Evolutionary conservation across 768 basidiomycete genomes (phyloP).

Genomic region (Kwoniella europaea): DNA sequence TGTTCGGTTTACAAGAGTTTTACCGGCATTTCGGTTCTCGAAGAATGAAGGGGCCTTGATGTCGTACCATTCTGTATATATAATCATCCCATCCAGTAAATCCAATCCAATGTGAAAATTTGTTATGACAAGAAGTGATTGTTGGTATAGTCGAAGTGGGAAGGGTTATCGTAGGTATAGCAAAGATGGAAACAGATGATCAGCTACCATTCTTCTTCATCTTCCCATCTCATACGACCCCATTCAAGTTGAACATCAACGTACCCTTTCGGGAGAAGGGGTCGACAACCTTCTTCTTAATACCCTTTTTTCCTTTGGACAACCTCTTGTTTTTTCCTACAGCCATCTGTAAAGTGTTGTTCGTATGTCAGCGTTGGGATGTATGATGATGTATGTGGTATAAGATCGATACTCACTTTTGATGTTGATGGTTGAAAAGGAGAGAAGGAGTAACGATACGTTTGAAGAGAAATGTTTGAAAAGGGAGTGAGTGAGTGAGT

Average conservation of each 20-base stretch:
- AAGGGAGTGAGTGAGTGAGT: constrained; percentile 5
- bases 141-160: background rate
- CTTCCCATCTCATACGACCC: background rate
- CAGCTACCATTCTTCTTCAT: background rate
- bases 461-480: constrained; percentile 5
- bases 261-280: constrained; percentile 98
- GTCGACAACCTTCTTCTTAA: constrained; percentile 99
- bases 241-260: constrained; percentile 27
- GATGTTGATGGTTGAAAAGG: constrained; percentile 26
- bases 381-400: background rate
- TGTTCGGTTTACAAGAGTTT: constrained; percentile 97
- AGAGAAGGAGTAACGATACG: constrained; percentile 11
- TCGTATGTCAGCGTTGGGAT: background rate
- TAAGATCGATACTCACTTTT: constrained; percentile 12
- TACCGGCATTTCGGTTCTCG: constrained; percentile 94
- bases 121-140: too few species aligned
- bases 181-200: background rate
- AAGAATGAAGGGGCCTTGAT: constrained; percentile 98
- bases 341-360: constrained; percentile 43
- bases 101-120: background rate
- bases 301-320: constrained; percentile 61
- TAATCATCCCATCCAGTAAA: background rate
- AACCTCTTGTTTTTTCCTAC: constrained; percentile 77
- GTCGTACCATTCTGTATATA: constrained; percentile 88
- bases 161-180: background rate